Evolutionary conservation across 2,329 filamentous ascomycete genomes (phyloP).

Genomic region (Plenodomus tracheiphilus): DNA sequence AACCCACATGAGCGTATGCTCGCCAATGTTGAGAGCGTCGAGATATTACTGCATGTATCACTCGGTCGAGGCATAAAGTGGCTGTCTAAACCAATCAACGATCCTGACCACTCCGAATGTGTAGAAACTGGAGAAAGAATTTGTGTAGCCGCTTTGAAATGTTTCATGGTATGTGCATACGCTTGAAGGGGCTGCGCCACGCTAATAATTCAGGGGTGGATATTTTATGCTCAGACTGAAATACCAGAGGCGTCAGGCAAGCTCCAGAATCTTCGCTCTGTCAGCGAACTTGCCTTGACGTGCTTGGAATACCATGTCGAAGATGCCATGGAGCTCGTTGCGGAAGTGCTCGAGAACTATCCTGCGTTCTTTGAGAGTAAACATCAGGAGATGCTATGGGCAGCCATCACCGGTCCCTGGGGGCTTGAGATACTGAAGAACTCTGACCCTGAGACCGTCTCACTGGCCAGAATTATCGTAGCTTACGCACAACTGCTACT

Average conservation of each 20-base stretch:
- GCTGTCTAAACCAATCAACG: constrained; percentile 28
- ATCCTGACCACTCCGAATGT: constrained; percentile 24
- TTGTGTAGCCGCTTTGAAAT: constrained; percentile 37
- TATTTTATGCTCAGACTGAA: constrained; percentile 70
- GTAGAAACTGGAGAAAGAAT: constrained; percentile 38
- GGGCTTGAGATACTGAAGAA: constrained; percentile 42
- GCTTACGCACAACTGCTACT: constrained; percentile 40
- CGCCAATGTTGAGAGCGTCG: constrained; percentile 56
- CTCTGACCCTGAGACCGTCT: constrained; percentile 39
- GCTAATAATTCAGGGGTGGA: constrained; percentile 64
- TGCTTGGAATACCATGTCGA: constrained; percentile 62
- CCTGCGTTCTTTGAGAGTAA: constrained; percentile 40
- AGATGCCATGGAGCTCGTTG: constrained; percentile 43
- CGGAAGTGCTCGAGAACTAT: constrained; percentile 41
- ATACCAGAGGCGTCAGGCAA: constrained; percentile 62
- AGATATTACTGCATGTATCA: constrained; percentile 52
- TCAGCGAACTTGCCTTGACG: constrained; percentile 63
- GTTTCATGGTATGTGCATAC: constrained; percentile 36
- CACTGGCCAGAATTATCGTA: constrained; percentile 41
- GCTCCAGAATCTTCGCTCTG: constrained; percentile 60
- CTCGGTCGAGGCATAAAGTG: constrained; percentile 43
- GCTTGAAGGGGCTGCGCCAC: not conserved
- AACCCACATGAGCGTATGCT: constrained; percentile 57
- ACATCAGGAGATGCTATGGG: constrained; percentile 40
- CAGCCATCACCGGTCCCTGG: constrained; percentile 39